Evolutionary conservation across 139 green algal species (phyloP).

Genomic region (Chlamydomonas applanata): DNA sequence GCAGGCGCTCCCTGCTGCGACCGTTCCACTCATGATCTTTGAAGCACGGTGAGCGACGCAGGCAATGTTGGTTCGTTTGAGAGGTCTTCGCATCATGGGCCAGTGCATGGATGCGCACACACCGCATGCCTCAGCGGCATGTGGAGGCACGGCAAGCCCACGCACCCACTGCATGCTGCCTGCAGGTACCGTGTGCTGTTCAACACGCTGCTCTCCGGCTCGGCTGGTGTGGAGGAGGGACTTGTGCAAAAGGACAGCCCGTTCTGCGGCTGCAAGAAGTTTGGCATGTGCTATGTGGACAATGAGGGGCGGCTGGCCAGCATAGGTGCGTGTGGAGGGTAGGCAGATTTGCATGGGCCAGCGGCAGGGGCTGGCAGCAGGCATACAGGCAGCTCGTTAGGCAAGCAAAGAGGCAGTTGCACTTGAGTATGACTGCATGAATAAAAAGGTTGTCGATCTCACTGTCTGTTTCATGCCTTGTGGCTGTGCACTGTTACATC

Average conservation of each 20-base stretch:
- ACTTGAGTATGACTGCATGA: no score
- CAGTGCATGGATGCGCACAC: no score
- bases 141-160: not conserved
- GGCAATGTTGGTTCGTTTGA: no score
- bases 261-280: conserved; percentile 43
- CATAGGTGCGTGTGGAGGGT: not conserved
- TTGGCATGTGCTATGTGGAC: conserved; percentile 62
- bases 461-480: no score
- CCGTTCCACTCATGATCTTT: conserved; percentile 65
- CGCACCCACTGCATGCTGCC: not conserved
- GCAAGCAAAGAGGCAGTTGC: no score
- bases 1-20: no score
- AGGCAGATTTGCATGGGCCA: no score
- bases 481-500: no score
- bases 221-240: conserved; percentile 49
- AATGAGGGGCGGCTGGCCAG: conserved; percentile 23
- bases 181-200: conserved; percentile 58
- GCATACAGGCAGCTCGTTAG: not conserved
- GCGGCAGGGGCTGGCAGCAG: not conserved
- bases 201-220: conserved; percentile 46
- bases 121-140: not conserved
- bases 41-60: conserved; percentile 53
- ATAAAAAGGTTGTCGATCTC: no score
- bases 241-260: conserved; percentile 61
- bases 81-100: no score